Evolutionary conservation across 2,329 filamentous ascomycete genomes (phyloP), one percentile per base, ranked within the genome.

Genomic region (Monosporascus ibericus): DNA sequence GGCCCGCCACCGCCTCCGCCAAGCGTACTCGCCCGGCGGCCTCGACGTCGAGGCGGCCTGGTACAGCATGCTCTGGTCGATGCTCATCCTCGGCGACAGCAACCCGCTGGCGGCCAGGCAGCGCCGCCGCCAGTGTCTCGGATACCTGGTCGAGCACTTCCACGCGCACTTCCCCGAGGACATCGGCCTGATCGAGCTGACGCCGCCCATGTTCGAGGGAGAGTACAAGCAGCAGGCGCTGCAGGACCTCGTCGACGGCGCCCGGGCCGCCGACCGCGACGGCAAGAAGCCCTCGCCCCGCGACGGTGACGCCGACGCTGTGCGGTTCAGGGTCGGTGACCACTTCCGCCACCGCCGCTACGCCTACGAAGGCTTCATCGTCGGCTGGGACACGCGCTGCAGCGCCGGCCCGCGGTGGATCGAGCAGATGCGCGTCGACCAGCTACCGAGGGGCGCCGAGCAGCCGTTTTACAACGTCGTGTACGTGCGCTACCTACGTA

Each of bases 401-500:
- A 49, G 65, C 60, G 48, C 72, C 72, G 55, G 83, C 73, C 62
- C 75, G 69, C 75, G 70, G 17, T 86, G 81, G 84, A 85, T 85
- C 60, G 70, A 73, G 60, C 73, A 74, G 54, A 86, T 86, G 81
- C 72, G 75, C 14, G 78, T 87, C 6, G 81, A 86, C 62, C 69
- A 72, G 3, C 65, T 87, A 44, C 70, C 74, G 6, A 69, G 73
- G 44, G 84, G 84, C 1, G 70, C 81, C 38, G 67, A 79, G 47
- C 85, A 88, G 65, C 80, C 81, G 25, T 88, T 88, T 57, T 88
- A 88, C 61, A 78, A 86, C 63, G 80, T 84, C 34, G 69, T 86
- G 80, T 56, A 49, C 15, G 55, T 56, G 14, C 18, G 14, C n/a
- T 50, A 15, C n/a, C 15, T 34, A 22, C 22, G 14, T 17, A 14